phyloP scores from a whole-genome alignment of 2,329 filamentous ascomycete genomes.

The Diplodia sapinea region DNA sequence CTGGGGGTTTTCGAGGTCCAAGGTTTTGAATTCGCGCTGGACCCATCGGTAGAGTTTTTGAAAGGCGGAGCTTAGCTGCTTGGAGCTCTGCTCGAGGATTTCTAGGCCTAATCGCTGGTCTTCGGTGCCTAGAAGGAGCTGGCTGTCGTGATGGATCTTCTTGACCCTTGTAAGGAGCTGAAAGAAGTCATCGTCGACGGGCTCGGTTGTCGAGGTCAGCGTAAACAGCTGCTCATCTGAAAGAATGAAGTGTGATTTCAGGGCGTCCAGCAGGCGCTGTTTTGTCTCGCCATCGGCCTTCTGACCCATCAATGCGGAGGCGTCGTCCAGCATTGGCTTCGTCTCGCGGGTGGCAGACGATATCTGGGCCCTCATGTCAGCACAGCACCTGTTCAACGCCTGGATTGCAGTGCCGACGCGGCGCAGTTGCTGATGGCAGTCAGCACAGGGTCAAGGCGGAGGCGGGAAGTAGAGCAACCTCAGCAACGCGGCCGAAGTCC shows the following conservation, averaged over 20 bases:
- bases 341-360: conserved; percentile 76
- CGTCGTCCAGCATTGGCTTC: conserved; percentile 75
- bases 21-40: conserved; percentile 86
- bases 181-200: conserved; percentile 87
- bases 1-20: conserved; percentile 93
- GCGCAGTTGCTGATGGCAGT: conserved; percentile 72
- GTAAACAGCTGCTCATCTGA: conserved; percentile 78
- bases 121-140: conserved; percentile 86
- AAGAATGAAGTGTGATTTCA: conserved; percentile 82
- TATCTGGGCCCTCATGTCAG: conserved; percentile 80
- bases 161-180: conserved; percentile 77
- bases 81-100: conserved; percentile 88
- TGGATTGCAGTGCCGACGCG: conserved; percentile 80
- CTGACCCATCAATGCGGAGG: conserved; percentile 73
- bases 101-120: conserved; percentile 87
- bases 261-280: conserved; percentile 76
- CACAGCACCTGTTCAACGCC: conserved; percentile 78
- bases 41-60: conserved; percentile 97
- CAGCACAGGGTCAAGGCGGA: conserved; percentile 33
- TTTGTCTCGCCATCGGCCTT: conserved; percentile 78
- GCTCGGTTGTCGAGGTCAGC: conserved; percentile 78
- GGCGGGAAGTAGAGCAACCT: conserved; percentile 59
- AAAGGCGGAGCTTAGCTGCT: conserved; percentile 84
- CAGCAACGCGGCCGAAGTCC: conserved; percentile 87
- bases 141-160: conserved; percentile 85